A percentile compares a stretch with the other conserved stretches of the same genome.
These are phyloP conservation scores for Rhodomyrtus psidioides DNA, from an alignment of 441 rosid species.

Conservation along the genomic window DNA sequence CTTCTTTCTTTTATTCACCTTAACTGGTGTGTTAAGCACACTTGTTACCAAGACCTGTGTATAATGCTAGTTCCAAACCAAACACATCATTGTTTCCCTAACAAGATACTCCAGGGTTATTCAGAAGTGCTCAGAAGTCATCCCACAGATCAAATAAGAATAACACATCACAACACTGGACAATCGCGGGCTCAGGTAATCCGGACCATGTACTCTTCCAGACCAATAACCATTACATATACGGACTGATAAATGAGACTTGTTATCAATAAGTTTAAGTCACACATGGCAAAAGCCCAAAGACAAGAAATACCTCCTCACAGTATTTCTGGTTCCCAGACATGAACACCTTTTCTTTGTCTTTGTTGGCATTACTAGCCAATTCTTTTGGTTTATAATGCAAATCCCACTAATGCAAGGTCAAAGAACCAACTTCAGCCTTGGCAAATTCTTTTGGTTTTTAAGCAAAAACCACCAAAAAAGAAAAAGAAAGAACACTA, in stretches of 20 bases:
- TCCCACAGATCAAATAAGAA: neutral
- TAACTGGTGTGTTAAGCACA: neutral
- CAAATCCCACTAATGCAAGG: neutral
- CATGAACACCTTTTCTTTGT: neutral
- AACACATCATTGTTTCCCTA: neutral
- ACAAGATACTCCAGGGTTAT: neutral
- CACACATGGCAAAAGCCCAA: neutral
- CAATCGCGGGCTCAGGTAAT: neutral
- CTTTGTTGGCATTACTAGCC: neutral
- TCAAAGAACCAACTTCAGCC: neutral
- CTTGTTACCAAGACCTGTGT: neutral
- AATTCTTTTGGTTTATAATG: neutral
- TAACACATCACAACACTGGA: neutral
- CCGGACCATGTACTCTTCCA: neutral
- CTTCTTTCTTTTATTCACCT: neutral
- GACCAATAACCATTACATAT: neutral
- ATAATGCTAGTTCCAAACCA: neutral
- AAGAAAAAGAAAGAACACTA: neutral
- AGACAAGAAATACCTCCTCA: neutral
- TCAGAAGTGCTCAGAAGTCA: neutral
- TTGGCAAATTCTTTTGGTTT: neutral
- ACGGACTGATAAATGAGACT: neutral
- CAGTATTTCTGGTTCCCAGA: neutral
- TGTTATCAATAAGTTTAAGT: neutral
- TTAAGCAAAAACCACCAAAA: neutral